These are phyloP conservation scores for Aspergillus nomiae DNA, from an alignment of 2,329 filamentous ascomycete genomes.

Conservation along the genomic window DNA sequence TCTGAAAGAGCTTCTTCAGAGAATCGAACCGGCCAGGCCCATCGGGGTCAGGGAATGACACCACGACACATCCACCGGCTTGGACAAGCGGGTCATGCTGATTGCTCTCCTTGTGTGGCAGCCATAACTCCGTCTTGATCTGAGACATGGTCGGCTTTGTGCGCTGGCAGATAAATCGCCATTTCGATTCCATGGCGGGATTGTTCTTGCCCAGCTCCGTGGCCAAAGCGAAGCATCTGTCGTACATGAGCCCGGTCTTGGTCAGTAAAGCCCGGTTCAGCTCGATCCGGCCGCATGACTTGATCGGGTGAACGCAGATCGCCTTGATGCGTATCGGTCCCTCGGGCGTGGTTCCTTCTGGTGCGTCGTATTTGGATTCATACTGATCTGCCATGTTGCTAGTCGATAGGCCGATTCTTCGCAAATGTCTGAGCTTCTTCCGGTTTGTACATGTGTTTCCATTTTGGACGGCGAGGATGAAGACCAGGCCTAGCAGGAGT, in stretches of 20 bases:
- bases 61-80: constrained; percentile 16
- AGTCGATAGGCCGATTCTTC: not conserved
- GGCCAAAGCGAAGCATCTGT: constrained; percentile 24
- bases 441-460: not conserved
- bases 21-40: not conserved
- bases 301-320: constrained; percentile 25
- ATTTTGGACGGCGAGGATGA: not conserved
- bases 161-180: constrained; percentile 29
- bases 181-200: constrained; percentile 5
- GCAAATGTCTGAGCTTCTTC: constrained; percentile 1
- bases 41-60: constrained; percentile 4
- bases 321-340: constrained; percentile 19
- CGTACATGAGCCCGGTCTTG: constrained; percentile 24
- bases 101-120: constrained; percentile 15
- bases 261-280: constrained; percentile 20
- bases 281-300: constrained; percentile 24
- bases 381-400: constrained; percentile 8
- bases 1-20: not conserved
- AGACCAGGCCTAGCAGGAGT: not conserved
- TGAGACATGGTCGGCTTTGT: constrained; percentile 25
- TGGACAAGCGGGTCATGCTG: constrained; percentile 14
- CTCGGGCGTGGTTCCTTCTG: not conserved
- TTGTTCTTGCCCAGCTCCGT: constrained; percentile 7
- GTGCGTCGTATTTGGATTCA: not conserved
- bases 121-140: constrained; percentile 23